Percentiles rank a stretch among this genome's conserved stretches.
Conservation (phyloP, 305 asterid genomes). For the Fraxinus latifolia region DNA sequence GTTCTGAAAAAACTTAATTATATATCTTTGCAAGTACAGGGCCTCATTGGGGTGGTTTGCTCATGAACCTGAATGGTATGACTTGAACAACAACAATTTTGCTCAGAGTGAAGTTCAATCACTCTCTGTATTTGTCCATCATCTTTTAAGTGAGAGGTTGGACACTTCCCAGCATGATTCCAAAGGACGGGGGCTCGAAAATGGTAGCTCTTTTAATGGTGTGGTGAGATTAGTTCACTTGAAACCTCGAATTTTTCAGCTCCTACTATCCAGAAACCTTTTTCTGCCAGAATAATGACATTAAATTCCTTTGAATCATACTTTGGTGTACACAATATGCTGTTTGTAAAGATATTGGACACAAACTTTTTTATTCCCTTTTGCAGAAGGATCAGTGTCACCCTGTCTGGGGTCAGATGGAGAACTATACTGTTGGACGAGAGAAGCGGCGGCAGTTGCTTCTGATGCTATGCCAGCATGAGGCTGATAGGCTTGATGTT, state of each 20-base stretch:
- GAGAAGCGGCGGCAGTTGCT: constrained; percentile 89
- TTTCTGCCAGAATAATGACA: constrained; percentile 4
- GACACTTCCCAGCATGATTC: constrained; percentile 58
- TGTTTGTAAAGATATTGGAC: constrained; percentile 22
- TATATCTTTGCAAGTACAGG: constrained; percentile 39
- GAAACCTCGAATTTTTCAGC: constrained; percentile 22
- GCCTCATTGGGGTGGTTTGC: constrained; percentile 97
- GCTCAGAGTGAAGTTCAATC: constrained; percentile 95
- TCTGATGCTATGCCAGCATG: constrained; percentile 93
- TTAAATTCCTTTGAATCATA: not conserved
- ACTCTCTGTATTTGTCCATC: constrained; percentile 70
- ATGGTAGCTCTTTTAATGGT: constrained; percentile 55
- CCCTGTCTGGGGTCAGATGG: constrained; percentile 99
- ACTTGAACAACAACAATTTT: constrained; percentile 71
- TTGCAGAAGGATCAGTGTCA: constrained; percentile 77
- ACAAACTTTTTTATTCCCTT: constrained; percentile 19
- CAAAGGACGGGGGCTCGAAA: constrained; percentile 53
- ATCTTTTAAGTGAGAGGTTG: constrained; percentile 62
- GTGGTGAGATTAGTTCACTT: constrained; percentile 51
- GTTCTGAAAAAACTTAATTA: not conserved
- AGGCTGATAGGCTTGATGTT: constrained; percentile 96
- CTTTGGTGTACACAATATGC: constrained; percentile 19
- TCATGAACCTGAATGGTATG: constrained; percentile 91
- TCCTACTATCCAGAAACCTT: constrained; percentile 2
- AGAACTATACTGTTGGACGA: constrained; percentile 73